A percentile compares a stretch with the other conserved stretches of the same genome.
These are phyloP conservation scores for Amanita pseudoporphyria DNA, from an alignment of 768 basidiomycete genomes.

Conservation along the genomic window DNA sequence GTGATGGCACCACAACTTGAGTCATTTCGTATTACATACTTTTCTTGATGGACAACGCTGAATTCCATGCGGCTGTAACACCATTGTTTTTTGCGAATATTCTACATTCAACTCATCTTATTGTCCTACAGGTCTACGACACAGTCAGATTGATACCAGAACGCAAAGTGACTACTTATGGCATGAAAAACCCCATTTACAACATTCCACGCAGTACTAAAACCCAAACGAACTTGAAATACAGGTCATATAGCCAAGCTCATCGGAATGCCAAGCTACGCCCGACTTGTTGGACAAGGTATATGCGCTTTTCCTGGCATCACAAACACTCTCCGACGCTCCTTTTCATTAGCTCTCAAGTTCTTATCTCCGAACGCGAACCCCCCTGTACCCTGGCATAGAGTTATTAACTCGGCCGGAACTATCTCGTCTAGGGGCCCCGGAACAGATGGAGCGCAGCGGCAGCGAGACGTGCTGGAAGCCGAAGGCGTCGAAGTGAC, in stretches of 20 bases:
- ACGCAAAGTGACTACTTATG: slow-evolving; percentile 67
- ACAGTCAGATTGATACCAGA: slow-evolving; percentile 61
- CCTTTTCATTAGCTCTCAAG: slow-evolving; percentile 54
- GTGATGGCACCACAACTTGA: no score
- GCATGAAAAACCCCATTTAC: slow-evolving; percentile 23
- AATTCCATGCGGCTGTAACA: slow-evolving; percentile 27
- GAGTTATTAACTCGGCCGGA: slow-evolving; percentile 64
- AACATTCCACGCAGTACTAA: neutral
- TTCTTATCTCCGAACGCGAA: slow-evolving; percentile 48
- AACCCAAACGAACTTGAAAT: neutral
- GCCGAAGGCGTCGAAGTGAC: slow-evolving; percentile 78
- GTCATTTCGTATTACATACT: no score
- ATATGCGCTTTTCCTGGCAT: slow-evolving; percentile 8
- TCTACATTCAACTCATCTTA: neutral
- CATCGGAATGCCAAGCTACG: slow-evolving; percentile 69
- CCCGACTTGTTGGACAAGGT: slow-evolving; percentile 82
- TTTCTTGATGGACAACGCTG: slow-evolving; percentile 22
- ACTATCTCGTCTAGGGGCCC: slow-evolving; percentile 78
- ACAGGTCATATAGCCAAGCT: slow-evolving; percentile 74
- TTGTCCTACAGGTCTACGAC: slow-evolving; percentile 50
- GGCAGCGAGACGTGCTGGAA: slow-evolving; percentile 67
- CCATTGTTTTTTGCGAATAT: neutral
- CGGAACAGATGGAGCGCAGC: slow-evolving; percentile 67
- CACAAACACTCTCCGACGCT: neutral
- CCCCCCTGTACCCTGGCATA: slow-evolving; percentile 75